A percentile compares a stretch with the other conserved stretches of the same genome.
These are phyloP conservation scores for Nematodospora valgi DNA, from an alignment of 805 yeast genomes.

Conservation along the genomic window DNA sequence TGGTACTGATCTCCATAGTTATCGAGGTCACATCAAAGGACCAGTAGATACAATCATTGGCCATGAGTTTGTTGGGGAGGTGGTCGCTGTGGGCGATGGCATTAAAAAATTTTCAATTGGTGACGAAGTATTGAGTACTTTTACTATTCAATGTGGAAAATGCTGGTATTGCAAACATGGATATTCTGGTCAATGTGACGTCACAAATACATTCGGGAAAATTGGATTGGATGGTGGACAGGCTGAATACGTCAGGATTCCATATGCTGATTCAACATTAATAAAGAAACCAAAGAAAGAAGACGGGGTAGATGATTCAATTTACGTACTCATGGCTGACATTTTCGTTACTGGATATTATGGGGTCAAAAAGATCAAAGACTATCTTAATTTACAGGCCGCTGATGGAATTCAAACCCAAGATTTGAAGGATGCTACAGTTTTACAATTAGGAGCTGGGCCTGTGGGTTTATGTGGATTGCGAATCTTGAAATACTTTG, in stretches of 20 bases:
- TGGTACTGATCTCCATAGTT: conserved; percentile 60
- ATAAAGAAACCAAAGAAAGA: conserved; percentile 39
- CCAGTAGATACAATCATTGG: conserved; percentile 55
- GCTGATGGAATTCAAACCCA: conserved; percentile 14
- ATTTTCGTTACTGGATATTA: conserved; percentile 63
- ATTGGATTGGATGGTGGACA: conserved; percentile 58
- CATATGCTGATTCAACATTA: conserved; percentile 51
- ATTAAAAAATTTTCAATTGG: conserved; percentile 55
- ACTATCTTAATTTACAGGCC: conserved; percentile 31
- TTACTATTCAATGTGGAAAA: conserved; percentile 57
- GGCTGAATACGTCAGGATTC: conserved; percentile 60
- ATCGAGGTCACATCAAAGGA: conserved; percentile 39
- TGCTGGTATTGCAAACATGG: conserved; percentile 60
- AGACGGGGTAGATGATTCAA: conserved; percentile 43
- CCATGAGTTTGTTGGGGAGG: conserved; percentile 65
- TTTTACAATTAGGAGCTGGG: conserved; percentile 58
- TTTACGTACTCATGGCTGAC: conserved; percentile 58
- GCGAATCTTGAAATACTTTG: conserved; percentile 40
- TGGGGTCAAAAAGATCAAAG: conserved; percentile 51
- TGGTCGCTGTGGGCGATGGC: conserved; percentile 54
- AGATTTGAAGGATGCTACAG: conserved; percentile 24
- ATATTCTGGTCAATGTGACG: conserved; percentile 51
- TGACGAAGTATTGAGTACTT: conserved; percentile 45
- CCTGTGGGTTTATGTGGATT: conserved; percentile 58
- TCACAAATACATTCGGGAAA: conserved; percentile 57